Conservation (phyloP, 805 yeast genomes). For the Kluyveromyces starmeri region DNA sequence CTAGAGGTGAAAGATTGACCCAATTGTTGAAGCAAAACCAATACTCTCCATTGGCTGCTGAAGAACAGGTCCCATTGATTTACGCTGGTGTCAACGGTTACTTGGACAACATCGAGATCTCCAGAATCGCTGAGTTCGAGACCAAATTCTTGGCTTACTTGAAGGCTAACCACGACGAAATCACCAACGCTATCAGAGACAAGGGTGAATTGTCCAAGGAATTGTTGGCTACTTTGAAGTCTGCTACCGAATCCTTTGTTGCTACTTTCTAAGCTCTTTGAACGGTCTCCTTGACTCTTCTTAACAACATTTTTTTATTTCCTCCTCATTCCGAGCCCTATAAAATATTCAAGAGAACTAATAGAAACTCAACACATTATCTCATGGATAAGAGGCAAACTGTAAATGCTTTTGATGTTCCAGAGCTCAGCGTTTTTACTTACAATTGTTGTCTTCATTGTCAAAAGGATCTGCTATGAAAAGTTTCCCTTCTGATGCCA, state of each 20-base stretch:
- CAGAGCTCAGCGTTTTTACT: too few species aligned
- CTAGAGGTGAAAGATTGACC: slow-evolving; percentile 99
- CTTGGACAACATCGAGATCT: slow-evolving; percentile 80
- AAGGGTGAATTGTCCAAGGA: slow-evolving; percentile 90
- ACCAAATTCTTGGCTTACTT: slow-evolving; percentile 84
- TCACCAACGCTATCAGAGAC: slow-evolving; percentile 75
- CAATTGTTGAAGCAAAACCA: slow-evolving; percentile 98
- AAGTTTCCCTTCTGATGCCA: too few species aligned
- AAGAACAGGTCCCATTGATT: slow-evolving; percentile 97
- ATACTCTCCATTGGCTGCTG: slow-evolving; percentile 94
- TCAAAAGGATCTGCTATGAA: too few species aligned
- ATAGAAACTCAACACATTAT: too few species aligned
- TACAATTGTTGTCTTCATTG: too few species aligned
- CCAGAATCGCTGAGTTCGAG: slow-evolving; percentile 87
- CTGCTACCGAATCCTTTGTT: slow-evolving; percentile 87
- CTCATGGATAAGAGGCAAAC: too few species aligned
- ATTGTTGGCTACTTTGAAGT: slow-evolving; percentile 74
- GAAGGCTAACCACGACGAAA: slow-evolving; percentile 79
- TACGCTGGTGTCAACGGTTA: slow-evolving; percentile 99
- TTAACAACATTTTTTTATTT: not conserved
- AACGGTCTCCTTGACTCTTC: too few species aligned
- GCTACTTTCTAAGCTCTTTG: slow-evolving; percentile 60
- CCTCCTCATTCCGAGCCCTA: too few species aligned
- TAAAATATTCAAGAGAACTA: too few species aligned
- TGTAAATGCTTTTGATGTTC: too few species aligned